These are phyloP conservation scores for Crithidia sp. DNA, from an alignment of 208 protist genomes.

Conservation along the genomic window DNA sequence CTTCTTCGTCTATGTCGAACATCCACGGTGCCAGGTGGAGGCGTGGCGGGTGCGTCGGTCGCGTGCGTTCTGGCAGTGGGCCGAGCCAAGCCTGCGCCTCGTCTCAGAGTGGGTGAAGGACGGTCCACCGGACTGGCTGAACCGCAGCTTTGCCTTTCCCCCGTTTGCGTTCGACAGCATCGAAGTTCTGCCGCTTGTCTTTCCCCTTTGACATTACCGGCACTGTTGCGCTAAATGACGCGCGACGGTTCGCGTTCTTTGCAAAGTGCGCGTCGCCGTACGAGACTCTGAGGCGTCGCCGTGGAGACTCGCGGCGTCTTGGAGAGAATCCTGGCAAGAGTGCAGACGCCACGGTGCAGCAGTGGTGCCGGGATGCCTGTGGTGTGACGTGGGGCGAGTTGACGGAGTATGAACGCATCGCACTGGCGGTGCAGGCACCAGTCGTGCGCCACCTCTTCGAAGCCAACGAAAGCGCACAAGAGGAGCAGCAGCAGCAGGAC, in stretches of 20 bases:
- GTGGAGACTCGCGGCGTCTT: neutral
- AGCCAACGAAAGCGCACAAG: neutral
- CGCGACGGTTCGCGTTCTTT: slow-evolving; percentile 71
- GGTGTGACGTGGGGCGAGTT: slow-evolving; percentile 12
- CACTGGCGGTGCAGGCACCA: slow-evolving; percentile 17
- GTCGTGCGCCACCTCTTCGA: slow-evolving; percentile 22
- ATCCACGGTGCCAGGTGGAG: slow-evolving; percentile 60
- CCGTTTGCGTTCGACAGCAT: slow-evolving; percentile 73
- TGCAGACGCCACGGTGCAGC: neutral
- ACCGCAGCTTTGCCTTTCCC: slow-evolving; percentile 69
- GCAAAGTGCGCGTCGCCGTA: slow-evolving; percentile 44
- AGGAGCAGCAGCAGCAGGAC: neutral
- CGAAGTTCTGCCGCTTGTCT: slow-evolving; percentile 69
- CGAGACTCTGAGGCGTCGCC: neutral
- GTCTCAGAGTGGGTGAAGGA: slow-evolving; percentile 71
- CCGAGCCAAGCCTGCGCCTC: slow-evolving; percentile 71
- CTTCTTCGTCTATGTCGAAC: slow-evolving; percentile 90
- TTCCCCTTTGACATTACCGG: slow-evolving; percentile 75
- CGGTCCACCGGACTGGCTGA: slow-evolving; percentile 55
- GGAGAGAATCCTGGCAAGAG: too few relatives aligned
- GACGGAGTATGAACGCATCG: slow-evolving; percentile 30
- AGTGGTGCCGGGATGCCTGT: slow-evolving; percentile 8
- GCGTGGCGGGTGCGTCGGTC: slow-evolving; percentile 80
- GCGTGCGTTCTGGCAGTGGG: slow-evolving; percentile 82
- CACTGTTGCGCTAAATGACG: slow-evolving; percentile 46